Evolutionary conservation across 73 alveolate genomes (phyloP).

Genomic region (Paramecium pentaurelia): DNA sequence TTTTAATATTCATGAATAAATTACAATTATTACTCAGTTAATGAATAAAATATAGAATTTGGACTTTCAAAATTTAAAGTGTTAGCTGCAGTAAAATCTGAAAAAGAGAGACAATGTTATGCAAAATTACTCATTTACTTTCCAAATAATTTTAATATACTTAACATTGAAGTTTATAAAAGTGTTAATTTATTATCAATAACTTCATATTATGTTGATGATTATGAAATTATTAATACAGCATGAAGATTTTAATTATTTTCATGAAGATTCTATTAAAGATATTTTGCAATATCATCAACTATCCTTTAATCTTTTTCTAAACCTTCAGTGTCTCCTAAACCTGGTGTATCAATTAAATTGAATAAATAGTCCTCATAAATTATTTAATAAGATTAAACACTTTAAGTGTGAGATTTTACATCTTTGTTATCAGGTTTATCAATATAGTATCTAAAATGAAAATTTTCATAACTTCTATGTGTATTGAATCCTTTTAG

Average conservation of each 20-base stretch:
- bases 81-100: background rate
- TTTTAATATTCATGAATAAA: background rate
- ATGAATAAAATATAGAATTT: background rate
- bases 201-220: background rate
- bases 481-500: background rate
- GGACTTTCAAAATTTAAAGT: background rate
- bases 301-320: background rate
- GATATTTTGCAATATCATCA: background rate
- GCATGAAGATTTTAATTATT: background rate
- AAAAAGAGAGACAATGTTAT: background rate
- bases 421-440: background rate
- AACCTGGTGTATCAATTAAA: background rate
- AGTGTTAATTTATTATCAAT: background rate
- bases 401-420: background rate
- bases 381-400: background rate
- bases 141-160: background rate
- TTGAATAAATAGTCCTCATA: background rate
- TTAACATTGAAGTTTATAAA: background rate
- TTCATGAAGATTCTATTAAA: background rate
- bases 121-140: background rate
- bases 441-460: background rate
- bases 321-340: background rate
- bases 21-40: background rate
- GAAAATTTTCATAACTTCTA: background rate
- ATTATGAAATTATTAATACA: background rate